These are phyloP conservation scores for Candida ponderosae DNA, from an alignment of 805 yeast genomes.

Conservation along the genomic window DNA sequence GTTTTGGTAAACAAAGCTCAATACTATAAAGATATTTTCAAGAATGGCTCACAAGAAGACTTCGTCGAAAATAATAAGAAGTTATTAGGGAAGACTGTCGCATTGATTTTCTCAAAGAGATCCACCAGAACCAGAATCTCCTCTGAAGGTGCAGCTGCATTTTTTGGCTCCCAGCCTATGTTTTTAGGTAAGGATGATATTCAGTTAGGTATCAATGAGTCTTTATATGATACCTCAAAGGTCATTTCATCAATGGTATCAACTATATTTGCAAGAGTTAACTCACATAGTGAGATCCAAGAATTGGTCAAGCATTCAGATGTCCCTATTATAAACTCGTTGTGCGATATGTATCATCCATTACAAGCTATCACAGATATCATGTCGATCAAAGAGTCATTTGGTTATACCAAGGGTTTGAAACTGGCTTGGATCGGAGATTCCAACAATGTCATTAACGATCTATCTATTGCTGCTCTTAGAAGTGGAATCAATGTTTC, in stretches of 20 bases:
- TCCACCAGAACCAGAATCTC: conserved; percentile 94
- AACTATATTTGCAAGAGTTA: conserved; percentile 95
- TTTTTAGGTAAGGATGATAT: conserved; percentile 94
- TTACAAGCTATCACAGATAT: conserved; percentile 92
- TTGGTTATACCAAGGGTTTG: conserved; percentile 43
- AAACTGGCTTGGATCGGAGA: conserved; percentile 96
- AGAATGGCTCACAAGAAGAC: conserved; percentile 35
- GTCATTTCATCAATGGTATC: conserved; percentile 94
- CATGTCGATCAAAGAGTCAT: conserved; percentile 76
- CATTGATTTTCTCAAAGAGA: conserved; percentile 82
- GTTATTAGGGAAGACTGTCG: conserved; percentile 72
- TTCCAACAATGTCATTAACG: conserved; percentile 92
- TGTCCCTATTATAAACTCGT: conserved; percentile 89
- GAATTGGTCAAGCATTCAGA: conserved; percentile 69
- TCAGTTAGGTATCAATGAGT: conserved; percentile 93
- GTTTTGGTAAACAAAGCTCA: conserved; percentile 69
- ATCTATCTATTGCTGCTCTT: conserved; percentile 80
- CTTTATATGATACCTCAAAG: conserved; percentile 78
- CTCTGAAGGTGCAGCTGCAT: conserved; percentile 88
- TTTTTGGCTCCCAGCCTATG: conserved; percentile 94
- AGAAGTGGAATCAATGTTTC: conserved; percentile 78
- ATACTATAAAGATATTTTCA: conserved; percentile 54
- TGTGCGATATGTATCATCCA: conserved; percentile 92
- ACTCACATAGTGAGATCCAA: conserved; percentile 73
- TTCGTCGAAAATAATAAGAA: conserved; percentile 35